phyloP scores from a whole-genome alignment of 2,329 filamentous ascomycete genomes.

The Pseudocercospora cruenta region DNA sequence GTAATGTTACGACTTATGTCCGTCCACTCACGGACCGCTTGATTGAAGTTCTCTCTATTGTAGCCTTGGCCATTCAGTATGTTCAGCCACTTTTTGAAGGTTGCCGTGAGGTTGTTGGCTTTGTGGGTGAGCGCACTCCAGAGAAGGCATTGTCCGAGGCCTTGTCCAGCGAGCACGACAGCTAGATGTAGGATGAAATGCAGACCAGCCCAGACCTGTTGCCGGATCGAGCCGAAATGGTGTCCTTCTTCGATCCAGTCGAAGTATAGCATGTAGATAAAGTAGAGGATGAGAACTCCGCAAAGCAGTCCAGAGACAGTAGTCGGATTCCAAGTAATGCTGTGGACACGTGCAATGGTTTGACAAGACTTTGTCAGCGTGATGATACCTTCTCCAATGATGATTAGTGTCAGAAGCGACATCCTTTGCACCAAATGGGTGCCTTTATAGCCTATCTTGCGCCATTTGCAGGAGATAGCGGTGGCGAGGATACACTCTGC shows the following conservation, averaged over 20 bases:
- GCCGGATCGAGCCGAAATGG: conserved; percentile 29
- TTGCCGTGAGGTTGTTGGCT: background rate
- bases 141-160: background rate
- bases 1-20: background rate
- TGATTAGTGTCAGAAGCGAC: conserved; percentile 43
- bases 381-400: conserved; percentile 44
- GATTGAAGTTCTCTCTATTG: background rate
- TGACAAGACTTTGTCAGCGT: conserved; percentile 39
- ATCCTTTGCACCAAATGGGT: conserved; percentile 43
- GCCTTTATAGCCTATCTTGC: conserved; percentile 43
- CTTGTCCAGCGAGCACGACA: background rate
- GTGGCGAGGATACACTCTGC: conserved; percentile 57
- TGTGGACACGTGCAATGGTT: conserved; percentile 36
- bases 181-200: conserved; percentile 17
- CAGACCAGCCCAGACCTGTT: conserved; percentile 29
- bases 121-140: background rate
- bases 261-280: conserved; percentile 31
- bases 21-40: background rate
- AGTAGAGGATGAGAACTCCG: conserved; percentile 38
- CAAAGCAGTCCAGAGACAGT: conserved; percentile 40
- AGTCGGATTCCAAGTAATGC: conserved; percentile 22
- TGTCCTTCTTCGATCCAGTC: conserved; percentile 21
- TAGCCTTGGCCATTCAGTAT: background rate
- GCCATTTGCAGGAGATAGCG: conserved; percentile 37
- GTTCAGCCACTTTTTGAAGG: background rate